Base-by-base conservation (phyloP, 1,139 yeast genomes). In the Saccharomyces hybrid region DNA sequence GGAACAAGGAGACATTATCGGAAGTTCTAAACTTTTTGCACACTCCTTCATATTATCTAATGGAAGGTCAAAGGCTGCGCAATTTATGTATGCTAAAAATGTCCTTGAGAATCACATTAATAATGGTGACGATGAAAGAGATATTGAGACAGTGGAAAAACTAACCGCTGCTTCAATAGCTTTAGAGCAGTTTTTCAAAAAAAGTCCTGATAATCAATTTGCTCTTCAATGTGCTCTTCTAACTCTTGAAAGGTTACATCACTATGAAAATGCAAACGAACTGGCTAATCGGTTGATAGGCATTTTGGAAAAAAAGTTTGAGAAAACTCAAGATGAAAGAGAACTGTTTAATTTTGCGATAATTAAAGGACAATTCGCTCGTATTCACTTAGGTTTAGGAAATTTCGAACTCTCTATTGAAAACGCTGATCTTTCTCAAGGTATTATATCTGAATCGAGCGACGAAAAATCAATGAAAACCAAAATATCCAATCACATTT, bases 11-110 rank as follows among this genome's bases (percentile, higher is more conserved):
- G 80, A 86, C 47, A 29, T 52, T 0, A 72, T 68, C 2, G 75
- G 73, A 14, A 84, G 96, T 0, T 70, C 77, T 8, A 75, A 76
- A 19, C 69, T 86, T 51, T 86, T 84, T 65, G 84, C 88, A 0
- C 97, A 91, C 69, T 86, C 96, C 0, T 86, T 79, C 62, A 78
- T 83, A 14, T 72, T 90, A 50, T 83, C 96, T 1, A 85, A 84
- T 63, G 96, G 96, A 1, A 73, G 79, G 51, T 80, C 83, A 27
- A 83, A 86, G n/a, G 70, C 83, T 52, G 83, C 93, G 0, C 90
- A 87, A 67, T 69, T 89, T 49, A 72, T 88, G 46, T 89, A 84
- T 69, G 95, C 90, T 0, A 71, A 81, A 1, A 78, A 83, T 44
- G 75, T 84, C 42, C 63, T 75, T 58, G 62, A 73, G 55, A 76